Evolutionary conservation across 352 stramenopile species (phyloP), one percentile per base, ranked within the genome.

Genomic region (Phytophthora parvispora): DNA sequence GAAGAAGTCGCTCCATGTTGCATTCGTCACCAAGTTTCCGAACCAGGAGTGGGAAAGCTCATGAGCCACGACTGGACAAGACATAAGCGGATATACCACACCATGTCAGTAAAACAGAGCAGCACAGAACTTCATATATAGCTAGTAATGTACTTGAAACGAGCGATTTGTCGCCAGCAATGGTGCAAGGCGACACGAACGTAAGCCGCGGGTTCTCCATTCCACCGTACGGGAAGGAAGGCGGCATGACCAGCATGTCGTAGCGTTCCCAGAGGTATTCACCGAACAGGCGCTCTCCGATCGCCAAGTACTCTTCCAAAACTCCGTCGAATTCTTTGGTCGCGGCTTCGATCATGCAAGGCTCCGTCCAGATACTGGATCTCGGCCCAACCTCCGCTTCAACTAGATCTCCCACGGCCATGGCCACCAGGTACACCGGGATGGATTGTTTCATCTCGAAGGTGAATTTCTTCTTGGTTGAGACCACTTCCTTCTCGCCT

Each of bases 131-230:
- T n/a, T n/a, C n/a, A n/a, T n/a, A n/a, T n/a, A 22, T 22, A 25
- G 18, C 15, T 10, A 27, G n/a, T 49, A 13, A 76, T 72, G 25
- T 70, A 93, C 85, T 83, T 9, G 84, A 92, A 52, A 84, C 86
- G 6, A 95, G 76, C 3, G 89, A 96, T 43, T 91, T 84, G 28
- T 96, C 89, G 1, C 89, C 87, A n/a, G 81, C 81, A 63, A 96
- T 77, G 18, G 90, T 83, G 20, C 79, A 90, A 34, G 87, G 89
- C 25, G 89, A 95, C 53, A 93, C 74, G 52, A 93, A 98, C 10
- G 93, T 98, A 36, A 98, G 80, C 29, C 91, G 85, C 9, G 94
- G 94, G 77, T 98, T 98, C 76, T 99, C 98, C 98, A 99, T 99
- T n/a, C 98, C 98, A 34, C 98, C 98, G 75, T 99, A 99, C 0